phyloP scores from a whole-genome alignment of 1,139 yeast species.

The Debaryomyces singareniensis region DNA sequence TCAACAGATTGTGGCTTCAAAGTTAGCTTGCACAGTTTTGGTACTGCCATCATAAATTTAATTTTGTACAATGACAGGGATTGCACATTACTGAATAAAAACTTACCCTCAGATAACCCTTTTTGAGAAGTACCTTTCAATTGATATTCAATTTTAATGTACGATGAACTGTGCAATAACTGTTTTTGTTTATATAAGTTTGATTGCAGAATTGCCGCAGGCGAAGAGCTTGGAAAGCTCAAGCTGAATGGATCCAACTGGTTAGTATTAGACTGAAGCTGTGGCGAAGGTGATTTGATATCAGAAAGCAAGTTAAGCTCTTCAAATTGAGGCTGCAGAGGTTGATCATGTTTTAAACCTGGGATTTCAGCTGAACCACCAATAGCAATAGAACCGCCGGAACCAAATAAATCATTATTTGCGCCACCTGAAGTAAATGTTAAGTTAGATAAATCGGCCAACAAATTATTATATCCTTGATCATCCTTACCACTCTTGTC shows the following conservation, averaged over 20 bases:
- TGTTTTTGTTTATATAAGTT: conserved; percentile 10
- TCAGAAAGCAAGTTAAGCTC: conserved; percentile 38
- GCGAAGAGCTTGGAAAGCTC: conserved; percentile 37
- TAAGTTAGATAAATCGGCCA: conserved; percentile 64
- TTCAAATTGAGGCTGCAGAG: too few species aligned
- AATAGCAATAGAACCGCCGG: conserved; percentile 41
- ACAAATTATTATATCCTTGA: conserved; percentile 55
- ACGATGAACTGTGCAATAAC: conserved; percentile 40
- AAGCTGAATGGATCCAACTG: conserved; percentile 48
- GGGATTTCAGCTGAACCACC: conserved; percentile 13
- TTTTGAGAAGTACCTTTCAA: conserved; percentile 30
- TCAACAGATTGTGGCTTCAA: conserved; percentile 68
- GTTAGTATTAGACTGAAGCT: conserved; percentile 33
- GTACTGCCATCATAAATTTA: conserved; percentile 75
- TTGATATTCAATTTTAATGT: conserved; percentile 49
- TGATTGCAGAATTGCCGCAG: conserved; percentile 22
- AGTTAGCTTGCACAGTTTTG: conserved; percentile 59
- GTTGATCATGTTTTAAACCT: too few species aligned
- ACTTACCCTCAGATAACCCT: conserved; percentile 37
- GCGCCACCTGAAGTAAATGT: conserved; percentile 34
- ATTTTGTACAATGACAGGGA: conserved; percentile 32
- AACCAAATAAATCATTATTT: conserved; percentile 35
- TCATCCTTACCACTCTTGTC: conserved; percentile 34
- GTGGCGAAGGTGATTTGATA: conserved; percentile 42
- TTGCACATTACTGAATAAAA: conserved; percentile 37